Base-by-base conservation (phyloP, 371 early-diverging fungal genomes). In the Chytridium lagenaria region DNA sequence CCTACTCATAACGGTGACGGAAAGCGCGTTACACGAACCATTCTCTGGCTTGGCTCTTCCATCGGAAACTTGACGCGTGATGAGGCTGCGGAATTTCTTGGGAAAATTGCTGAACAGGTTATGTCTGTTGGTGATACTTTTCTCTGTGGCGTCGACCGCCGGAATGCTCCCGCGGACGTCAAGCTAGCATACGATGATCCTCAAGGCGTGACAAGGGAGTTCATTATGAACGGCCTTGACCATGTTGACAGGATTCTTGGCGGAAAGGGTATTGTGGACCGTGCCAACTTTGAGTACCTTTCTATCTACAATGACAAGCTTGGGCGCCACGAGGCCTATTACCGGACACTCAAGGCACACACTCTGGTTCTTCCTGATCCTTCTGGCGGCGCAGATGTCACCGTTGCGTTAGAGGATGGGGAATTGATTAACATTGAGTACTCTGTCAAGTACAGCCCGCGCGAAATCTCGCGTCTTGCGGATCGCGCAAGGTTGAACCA, bases 371-470 rank as follows among this genome's bases (percentile, higher is more conserved):
- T 79, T 89, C 89, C 73, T 2, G 59, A 69, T 0, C 68, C 76
- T 1, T 67, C 83, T 0, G 69, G 68, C 0, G 75, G 68, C 51
- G 76, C 74, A 49, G 73, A 68, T 19, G 63, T 55, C 3, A 5
- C 55, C 26, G 50, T 80, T 19, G 55, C 34, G 19, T 74, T 96
- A n/a, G 77, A 82, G 22, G 83, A 89, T 66, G 92, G 85, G 50
- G 96, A 96, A 73, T 79, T 93, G n/a, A 92, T 96, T 71, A 92
- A 93, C 77, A 85, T 96, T 61, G 96, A 95, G 77, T 92, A 92
- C 73, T 90, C 92, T 0, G 91, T 92, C 89, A 96, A 96, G 83
- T 96, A 92, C 77, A 86, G 88, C 15, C 67, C 76, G 5, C 71
- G 69, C 0, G 94, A 93, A 69, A 84, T 89, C 0, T 73, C 82